A percentile compares a stretch with the other conserved stretches of the same genome.
Evolutionary conservation across 495 filamentous ascomycete genomes (phyloP).

Genomic region (Lophium mytilinum): DNA sequence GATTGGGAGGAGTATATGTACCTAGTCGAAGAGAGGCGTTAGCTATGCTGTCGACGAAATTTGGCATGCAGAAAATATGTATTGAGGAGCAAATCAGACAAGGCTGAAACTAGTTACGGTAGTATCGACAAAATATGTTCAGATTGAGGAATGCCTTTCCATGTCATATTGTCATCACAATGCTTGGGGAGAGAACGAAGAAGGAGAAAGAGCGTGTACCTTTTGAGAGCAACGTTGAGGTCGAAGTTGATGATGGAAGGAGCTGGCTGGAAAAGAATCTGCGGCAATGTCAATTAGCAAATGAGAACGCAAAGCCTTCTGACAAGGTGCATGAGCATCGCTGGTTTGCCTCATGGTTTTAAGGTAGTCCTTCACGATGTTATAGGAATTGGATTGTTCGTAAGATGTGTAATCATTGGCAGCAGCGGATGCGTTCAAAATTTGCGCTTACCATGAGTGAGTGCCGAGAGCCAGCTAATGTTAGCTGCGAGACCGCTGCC

Average conservation of each 20-base stretch:
- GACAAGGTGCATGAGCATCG: conserved; percentile 3
- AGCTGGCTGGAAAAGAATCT: no score
- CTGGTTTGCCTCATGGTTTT: conserved; percentile 51
- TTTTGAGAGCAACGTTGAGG: conserved; percentile 36
- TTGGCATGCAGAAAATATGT: conserved; percentile 2
- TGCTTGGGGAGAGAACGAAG: conserved; percentile 29
- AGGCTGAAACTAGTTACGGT: conserved; percentile 91
- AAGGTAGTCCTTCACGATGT: conserved; percentile 55
- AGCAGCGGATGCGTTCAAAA: no score
- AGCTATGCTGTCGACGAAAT: conserved; percentile 34
- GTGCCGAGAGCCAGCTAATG: no score
- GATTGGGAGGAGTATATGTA: conserved; percentile 26
- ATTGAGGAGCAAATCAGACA: conserved; percentile 63
- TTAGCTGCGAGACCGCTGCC: no score
- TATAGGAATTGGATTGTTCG: conserved; percentile 83
- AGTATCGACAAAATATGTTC: conserved; percentile 82
- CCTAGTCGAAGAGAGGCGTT: conserved; percentile 49
- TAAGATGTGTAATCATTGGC: conserved; percentile 34
- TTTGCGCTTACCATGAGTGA: no score
- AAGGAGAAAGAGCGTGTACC: conserved; percentile 43
- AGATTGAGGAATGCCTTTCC: conserved; percentile 97
- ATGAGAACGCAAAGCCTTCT: not conserved
- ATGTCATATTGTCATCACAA: conserved; percentile 78
- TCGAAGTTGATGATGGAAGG: not conserved
- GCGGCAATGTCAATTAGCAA: no score